Base-by-base conservation (phyloP, 495 filamentous ascomycete genomes). In the Daldinia caldariorum region DNA sequence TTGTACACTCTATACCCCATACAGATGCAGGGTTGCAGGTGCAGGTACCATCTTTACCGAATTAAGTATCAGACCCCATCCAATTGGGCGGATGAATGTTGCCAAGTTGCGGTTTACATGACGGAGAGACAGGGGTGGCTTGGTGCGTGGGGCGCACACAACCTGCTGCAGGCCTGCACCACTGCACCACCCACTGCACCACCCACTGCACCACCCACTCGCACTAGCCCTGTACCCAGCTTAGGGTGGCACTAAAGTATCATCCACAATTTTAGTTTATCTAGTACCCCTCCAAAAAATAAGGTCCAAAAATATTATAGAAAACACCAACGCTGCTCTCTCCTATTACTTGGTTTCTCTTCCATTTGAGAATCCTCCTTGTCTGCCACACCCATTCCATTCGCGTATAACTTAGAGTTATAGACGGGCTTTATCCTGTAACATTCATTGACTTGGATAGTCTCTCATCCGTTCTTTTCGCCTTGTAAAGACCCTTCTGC, bases 31-130 rank as follows among this genome's bases (percentile, higher is more conserved):
- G 62, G 26, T 65, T 70, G 67, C 61, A 66, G 67, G 62, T 70
- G 63, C 34, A 69, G 32, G 63, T 59, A 56, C 56, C 56, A 37
- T 58, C 61, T 72, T 68, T 61, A 67, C 65, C 70, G 51, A 53
- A 72, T 72, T 51, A 59, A 65, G 65, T 68, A 61, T 50, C 20
- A 61, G 38, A 22, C 34, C 51, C 35, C 60, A 38, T 69, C 61
- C 61, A 66, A 72, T 72, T 69, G 65, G 65, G 60, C 57, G 69
- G 64, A 68, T 68, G 70, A 72, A 66, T 72, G 50, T 69, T 72
- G 70, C 70, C 70, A 72, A 72, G 70, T 72, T 68, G 70, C n/a
- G n/a, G n/a, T n/a, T n/a, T n/a, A n/a, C 70, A 72, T 72, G 61
- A 69, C 51, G 65, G 65, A 72, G 70, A 63, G 70, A 68, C 61